Evolutionary conservation across 2,329 filamentous ascomycete species (phyloP), one percentile per base, ranked within the genome.

Genomic region (Alternaria ethzedia): DNA sequence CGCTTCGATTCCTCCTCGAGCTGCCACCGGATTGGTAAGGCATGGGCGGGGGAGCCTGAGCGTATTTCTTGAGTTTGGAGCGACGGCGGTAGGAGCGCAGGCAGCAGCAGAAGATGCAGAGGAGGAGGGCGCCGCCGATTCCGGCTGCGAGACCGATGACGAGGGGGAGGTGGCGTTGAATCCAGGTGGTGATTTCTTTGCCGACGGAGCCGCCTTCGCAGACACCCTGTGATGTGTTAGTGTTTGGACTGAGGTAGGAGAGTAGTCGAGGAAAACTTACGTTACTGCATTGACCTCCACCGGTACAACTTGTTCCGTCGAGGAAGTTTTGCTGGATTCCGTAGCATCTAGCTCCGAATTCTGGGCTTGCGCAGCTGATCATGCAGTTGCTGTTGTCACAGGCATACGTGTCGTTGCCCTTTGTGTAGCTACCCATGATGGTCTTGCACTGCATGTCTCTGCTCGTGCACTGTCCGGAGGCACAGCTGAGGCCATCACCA

Each of bases 381-480:
- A 87, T 85, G 81, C 96, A 99, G 54, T 89, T 90, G 36, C 86
- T 85, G 57, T 83, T 84, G 68, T 90, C 88, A 81, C 96, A 99
- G 10, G 94, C 90, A 72, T 88, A 89, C 2, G 93, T 96, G 73
- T 93, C 88, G 81, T 94, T 95, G 77, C 86, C 87, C 60, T 87
- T 85, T 0, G 90, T 90, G 65, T 91, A 87, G 26, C 87, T 88
- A 36, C 93, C 94, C 85, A 97, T 91, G 51, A 96, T 85, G 11
- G 89, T 91, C 79, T 90, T 90, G 83, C 96, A 99, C 82, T 99
- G 96, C 75, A 90, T 86, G 79, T 97, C 89, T 67, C 96, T 90
- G 57, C 91, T 96, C 4, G 96, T 99, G 80, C 96, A 99, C 81
- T 98, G 95, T 12, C 96, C 96, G 49, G 91, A 94, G 28, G 96